Base-by-base conservation (phyloP, 495 filamentous ascomycete genomes). In the Achaetomiella virescens region DNA sequence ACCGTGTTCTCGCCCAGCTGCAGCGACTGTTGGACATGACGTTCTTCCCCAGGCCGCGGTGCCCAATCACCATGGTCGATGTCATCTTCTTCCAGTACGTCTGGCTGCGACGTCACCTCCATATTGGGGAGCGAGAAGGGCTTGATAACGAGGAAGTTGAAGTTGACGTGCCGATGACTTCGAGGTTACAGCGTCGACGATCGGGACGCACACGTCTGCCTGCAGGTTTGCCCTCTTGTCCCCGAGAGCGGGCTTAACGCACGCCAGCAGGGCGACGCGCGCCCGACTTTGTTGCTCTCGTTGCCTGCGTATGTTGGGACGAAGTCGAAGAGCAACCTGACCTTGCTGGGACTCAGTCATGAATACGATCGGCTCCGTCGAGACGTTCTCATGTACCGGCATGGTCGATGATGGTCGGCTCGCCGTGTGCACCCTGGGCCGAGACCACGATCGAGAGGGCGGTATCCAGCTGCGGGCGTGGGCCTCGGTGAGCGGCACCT, bases 1-100 rank as follows among this genome's bases (percentile, higher is more conserved):
- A 96, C 72, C 0, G 93, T 97, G 69, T 98, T 98, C 71, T 98
- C 95, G 46, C 95, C 95, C 1, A 99, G 75, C 67, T 99, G 95
- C 11, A 97, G 73, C 1, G 90, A 96, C 41, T 84, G 65, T 86
- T 84, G 24, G 86, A 82, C 15, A 82, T 77, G 48, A 87, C 78
- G 66, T 99, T 99, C 77, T 97, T 96, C 50, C 95, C 95, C 25
- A 97, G 71, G 46, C 93, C 89, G 65, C 93, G 83, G 70, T 98
- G 93, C 24, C 93, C 93, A 60, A 97, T 96, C 24, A 98, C 81
- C 87, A 91, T 96, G 53, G 85, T 89, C 15, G 72, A 70, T 11
- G 73, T 70, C 55, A 78, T 46, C 62, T 78, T 78, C 71, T 90
- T 95, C 93, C 93, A 98, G 69, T 97, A 98, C 6, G 92, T 97